Evolutionary conservation across 352 stramenopile species (phyloP), one percentile per base, ranked within the genome.

Genomic region (Phytophthora idaei): DNA sequence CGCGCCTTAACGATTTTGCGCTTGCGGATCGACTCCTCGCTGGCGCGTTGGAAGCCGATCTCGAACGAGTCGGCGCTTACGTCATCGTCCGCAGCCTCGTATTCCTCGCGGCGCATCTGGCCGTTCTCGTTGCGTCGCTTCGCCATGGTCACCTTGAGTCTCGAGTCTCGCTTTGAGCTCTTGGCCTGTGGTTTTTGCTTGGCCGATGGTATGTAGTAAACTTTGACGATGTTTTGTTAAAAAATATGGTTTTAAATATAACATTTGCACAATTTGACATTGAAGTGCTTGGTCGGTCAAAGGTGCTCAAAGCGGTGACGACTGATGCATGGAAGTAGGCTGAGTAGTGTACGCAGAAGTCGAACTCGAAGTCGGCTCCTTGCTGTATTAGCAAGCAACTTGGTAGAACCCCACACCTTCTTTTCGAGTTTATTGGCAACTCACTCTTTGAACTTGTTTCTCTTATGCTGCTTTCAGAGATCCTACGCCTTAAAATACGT

Each of bases 91-190:
- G 69, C 67, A 8, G 81, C 82, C 53, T 94, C 88, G 74, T 90
- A 94, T 37, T 96, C 86, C 65, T 96, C 88, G 34, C 87, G 86
- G 65, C 88, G 85, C 78, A 94, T 89, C 73, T 96, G 88, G 7
- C 81, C 84, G 62, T 91, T 90, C 69, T 94, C 88, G 65, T 81
- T 96, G 31, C 83, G 86, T 62, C 88, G 88, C 85, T 96, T 96
- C 7, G 83, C 81, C 84, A 94, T 92, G 37, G 17, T 9, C 28
- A 29, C 3, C 4, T 39, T 5, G 11, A 17, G 15, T 36, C 5
- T 39, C 14, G 11, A 17, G 15, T 36, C 5, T 12, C 4, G 15
- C 27, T 25, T 21, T 25, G 34, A 47, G 42, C 42, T 54, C 32
- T 44, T 36, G 1, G 27, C 46, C 32, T 25, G 17, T 57, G 8